Evolutionary conservation across 352 stramenopile species (phyloP), one percentile per base, ranked within the genome.

Genomic region (Phytophthora tentaculata): DNA sequence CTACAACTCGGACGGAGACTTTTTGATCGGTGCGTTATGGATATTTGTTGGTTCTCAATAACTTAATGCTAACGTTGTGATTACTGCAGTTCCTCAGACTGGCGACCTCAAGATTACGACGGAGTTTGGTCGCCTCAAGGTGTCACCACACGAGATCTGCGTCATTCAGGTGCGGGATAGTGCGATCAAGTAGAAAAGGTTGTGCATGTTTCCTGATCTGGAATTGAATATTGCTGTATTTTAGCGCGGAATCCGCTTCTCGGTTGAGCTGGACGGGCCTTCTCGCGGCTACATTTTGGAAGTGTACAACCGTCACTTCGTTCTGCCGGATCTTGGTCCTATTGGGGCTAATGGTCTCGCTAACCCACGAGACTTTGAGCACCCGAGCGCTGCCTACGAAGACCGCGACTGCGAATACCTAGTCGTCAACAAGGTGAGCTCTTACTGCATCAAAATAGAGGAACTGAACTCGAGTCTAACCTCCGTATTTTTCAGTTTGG

Each of bases 1-100:
- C 29, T 97, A 98, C 83, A 99, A 99, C 80, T 94, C 89, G 52
- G 97, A 99, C 75, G 97, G 97, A 59, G 97, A 99, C 65, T 96
- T 99, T 47, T 81, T 99, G 47, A 97, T 99, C 56, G 84, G 80
- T 88, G 61, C 22, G 61, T 61, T 26, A 9, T n/a, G 5, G 4
- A 26, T 58, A 10, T 23, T 35, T 37, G 47, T 35, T 43, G 3
- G 28, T 8, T 19, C 56, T 47, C n/a, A n/a, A n/a, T 16, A 56
- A 12, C 26, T 29, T 39, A 22, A 16, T 45, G 8, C 37, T 24
- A 13, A 29, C 14, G 8, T 13, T 48, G 16, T 10, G n/a, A 10
- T 12, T 45, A 23, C 47, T 48, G 47, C 43, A 87, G 92, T 99
- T 28, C 96, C 97, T 7, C 96, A 99, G 77, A 68, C 90, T 45